Conservation (phyloP, 768 basidiomycete species). For the Naganishia kalamii region DNA sequence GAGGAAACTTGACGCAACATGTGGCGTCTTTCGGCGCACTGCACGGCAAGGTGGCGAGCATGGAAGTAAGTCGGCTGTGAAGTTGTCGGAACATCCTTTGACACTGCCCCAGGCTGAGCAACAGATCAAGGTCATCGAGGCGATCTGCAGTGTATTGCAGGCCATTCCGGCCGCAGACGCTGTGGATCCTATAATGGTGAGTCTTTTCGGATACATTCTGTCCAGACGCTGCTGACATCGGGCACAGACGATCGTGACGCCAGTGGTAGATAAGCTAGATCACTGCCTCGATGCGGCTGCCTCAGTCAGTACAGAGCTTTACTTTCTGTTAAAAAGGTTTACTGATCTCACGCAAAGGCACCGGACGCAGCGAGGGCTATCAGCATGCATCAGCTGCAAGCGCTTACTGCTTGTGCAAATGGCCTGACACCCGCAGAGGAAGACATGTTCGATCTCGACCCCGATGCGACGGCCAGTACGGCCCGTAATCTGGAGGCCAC, state of each 20-base stretch:
- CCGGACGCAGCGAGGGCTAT: constrained; percentile 65
- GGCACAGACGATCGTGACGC: constrained; percentile 66
- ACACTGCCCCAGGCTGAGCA: constrained; percentile 50
- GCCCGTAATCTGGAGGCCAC: constrained; percentile 56
- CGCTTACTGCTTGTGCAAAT: constrained; percentile 74
- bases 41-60: constrained; percentile 65
- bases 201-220: constrained; percentile 23
- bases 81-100: not conserved
- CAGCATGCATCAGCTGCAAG: constrained; percentile 68
- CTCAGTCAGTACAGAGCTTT: constrained; percentile 1
- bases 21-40: constrained; percentile 77
- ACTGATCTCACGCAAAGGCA: constrained; percentile 20
- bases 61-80: constrained; percentile 56
- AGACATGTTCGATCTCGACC: constrained; percentile 58
- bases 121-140: constrained; percentile 82
- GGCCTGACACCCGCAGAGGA: constrained; percentile 76
- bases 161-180: constrained; percentile 73
- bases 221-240: too few species aligned
- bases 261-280: constrained; percentile 65
- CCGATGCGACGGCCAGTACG: constrained; percentile 49
- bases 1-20: constrained; percentile 72
- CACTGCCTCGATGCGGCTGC: constrained; percentile 29
- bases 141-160: constrained; percentile 87
- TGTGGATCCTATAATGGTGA: constrained; percentile 68
- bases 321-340: too few species aligned